Evolutionary conservation across 805 yeast species (phyloP), one percentile per base, ranked within the genome.

Genomic region (Yarrowia sp.): DNA sequence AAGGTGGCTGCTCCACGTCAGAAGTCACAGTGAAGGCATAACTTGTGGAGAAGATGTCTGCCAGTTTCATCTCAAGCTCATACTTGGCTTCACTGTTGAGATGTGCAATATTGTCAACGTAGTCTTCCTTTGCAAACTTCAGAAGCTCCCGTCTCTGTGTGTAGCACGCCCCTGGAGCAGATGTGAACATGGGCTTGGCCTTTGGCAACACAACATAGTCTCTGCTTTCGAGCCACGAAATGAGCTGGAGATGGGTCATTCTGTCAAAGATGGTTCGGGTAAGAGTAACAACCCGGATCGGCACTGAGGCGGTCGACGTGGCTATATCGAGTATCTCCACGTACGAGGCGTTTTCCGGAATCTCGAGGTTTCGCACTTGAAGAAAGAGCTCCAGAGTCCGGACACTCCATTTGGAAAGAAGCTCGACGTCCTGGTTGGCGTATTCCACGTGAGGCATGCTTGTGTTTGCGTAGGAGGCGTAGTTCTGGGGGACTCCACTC

Each of bases 231-330:
- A 56, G 38, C 63, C 63, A 56, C 10, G 48, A 41, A 11, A 56
- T 56, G 43, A 56, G 63, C 48, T 56, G 63, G 4, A 41, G 36
- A 22, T 56, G 63, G 22, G 63, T 56, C 63, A 56, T 56, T 14
- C 48, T 8, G 46, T 56, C 63, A 8, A 56, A 56, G n/a, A 56
- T 42, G 10, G 63, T 41, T 41, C 63, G 8, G 38, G 48, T 56
- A 7, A 56, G 46, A 15, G 38, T 26, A n/a, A 56, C 63, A n/a
- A 56, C 48, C 1, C 63, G 48, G 19, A 56, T 42, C 15, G 63
- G 63, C 15, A 56, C 63, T 15, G 63, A 41, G 7, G 63, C 63
- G 7, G 63, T n/a, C 8, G 48, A 22, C 10, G 48, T 15, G n/a
- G 48, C 63, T 5, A 56, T 56, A 9, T 41, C 63, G 15, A 56